These are phyloP conservation scores for Backusella morwellensis DNA, from an alignment of 192 early-diverging fungal genomes.

Conservation along the genomic window DNA sequence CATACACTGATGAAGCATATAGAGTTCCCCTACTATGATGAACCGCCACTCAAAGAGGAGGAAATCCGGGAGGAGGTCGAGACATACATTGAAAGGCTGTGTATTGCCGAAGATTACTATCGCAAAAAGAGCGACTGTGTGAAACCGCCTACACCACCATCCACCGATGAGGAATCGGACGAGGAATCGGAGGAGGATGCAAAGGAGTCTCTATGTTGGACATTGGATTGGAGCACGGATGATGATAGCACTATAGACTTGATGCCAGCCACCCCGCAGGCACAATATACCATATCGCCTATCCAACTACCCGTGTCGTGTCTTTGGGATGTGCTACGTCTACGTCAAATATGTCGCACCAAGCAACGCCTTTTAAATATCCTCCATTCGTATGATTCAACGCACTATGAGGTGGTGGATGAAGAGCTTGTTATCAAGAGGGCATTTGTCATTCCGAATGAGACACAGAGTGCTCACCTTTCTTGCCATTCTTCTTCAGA, in stretches of 20 bases:
- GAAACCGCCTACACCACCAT: not conserved
- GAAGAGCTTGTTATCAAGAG: not conserved
- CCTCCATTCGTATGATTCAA: not conserved
- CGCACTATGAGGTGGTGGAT: not conserved
- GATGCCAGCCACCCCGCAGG: not conserved
- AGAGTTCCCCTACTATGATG: conserved; percentile 52
- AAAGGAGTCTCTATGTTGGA: not conserved
- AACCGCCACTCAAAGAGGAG: conserved; percentile 29
- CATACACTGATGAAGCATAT: conserved; percentile 39
- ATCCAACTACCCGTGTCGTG: not conserved
- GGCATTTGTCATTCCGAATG: not conserved
- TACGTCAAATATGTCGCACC: conserved; percentile 54
- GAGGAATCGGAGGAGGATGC: not conserved
- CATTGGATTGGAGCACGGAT: not conserved
- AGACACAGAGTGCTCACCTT: not conserved
- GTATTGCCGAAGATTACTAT: not conserved
- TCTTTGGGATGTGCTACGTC: conserved; percentile 44
- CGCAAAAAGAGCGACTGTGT: not conserved
- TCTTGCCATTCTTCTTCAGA: not conserved
- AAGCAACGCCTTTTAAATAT: conserved; percentile 26
- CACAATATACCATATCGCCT: not conserved
- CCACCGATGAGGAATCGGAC: not conserved
- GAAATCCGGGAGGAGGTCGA: conserved; percentile 40
- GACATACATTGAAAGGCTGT: conserved; percentile 24
- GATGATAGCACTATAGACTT: not conserved